Percentiles rank a stretch among this genome's conserved stretches.
These are phyloP conservation scores for Nakaseomyces glabratus DNA, from an alignment of 1,139 yeast genomes.

Conservation along the genomic window DNA sequence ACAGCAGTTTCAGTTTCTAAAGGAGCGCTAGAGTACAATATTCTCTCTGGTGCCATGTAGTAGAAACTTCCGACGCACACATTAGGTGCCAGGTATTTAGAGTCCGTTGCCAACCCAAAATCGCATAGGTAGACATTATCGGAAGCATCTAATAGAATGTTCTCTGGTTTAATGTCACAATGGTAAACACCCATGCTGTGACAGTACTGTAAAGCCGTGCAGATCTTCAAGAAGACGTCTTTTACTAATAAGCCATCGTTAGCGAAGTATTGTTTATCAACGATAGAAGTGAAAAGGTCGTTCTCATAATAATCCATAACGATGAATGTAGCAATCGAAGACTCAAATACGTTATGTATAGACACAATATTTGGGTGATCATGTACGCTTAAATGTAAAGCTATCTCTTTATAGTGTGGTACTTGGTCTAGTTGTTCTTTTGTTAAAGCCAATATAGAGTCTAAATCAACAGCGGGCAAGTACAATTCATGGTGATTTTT, in stretches of 20 bases:
- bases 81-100: slow-evolving; percentile 52
- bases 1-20: slow-evolving; percentile 1
- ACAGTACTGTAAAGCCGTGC: slow-evolving; percentile 66
- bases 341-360: slow-evolving; percentile 61
- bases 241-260: slow-evolving; percentile 41
- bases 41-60: slow-evolving; percentile 90
- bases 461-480: slow-evolving; percentile 28
- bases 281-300: slow-evolving; percentile 73
- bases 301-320: slow-evolving; percentile 77
- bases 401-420: slow-evolving; percentile 47
- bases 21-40: slow-evolving; percentile 31
- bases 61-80: slow-evolving; percentile 81
- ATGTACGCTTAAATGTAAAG: slow-evolving; percentile 66
- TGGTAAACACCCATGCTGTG: slow-evolving; percentile 62
- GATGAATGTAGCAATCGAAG: slow-evolving; percentile 52
- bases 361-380: slow-evolving; percentile 67
- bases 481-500: slow-evolving; percentile 22
- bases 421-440: slow-evolving; percentile 21
- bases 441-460: slow-evolving; percentile 20
- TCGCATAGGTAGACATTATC: slow-evolving; percentile 61
- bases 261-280: slow-evolving; percentile 43
- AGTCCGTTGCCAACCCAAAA: slow-evolving; percentile 72
- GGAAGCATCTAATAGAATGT: slow-evolving; percentile 59
- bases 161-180: slow-evolving; percentile 90
- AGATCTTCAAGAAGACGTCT: slow-evolving; percentile 62